A percentile compares a stretch with the other conserved stretches of the same genome.
phyloP scores from a whole-genome alignment of 1,284 basidiomycete species.

The Phylloporus sp. region DNA sequence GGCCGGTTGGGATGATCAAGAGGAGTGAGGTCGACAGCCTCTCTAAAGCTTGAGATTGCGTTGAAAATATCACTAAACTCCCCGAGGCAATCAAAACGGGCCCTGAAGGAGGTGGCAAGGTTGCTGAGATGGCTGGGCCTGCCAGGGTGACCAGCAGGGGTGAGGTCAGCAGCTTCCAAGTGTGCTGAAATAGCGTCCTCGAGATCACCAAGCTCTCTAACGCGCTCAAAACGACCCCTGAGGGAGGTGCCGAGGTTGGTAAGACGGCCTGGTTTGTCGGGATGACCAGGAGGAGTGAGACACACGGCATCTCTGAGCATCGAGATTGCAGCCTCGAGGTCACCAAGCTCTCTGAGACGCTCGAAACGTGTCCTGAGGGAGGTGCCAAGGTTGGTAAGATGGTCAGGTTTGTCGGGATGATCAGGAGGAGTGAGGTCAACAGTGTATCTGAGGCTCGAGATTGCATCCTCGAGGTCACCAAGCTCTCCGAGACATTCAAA shows the following conservation, averaged over 20 bases:
- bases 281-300: background rate
- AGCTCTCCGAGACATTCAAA: background rate
- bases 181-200: background rate
- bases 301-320: background rate
- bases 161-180: background rate
- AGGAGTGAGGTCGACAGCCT: background rate
- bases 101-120: background rate
- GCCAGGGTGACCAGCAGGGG: background rate
- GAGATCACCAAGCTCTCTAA: background rate
- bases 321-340: background rate
- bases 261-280: background rate
- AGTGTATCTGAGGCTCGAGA: background rate
- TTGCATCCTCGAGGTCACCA: background rate
- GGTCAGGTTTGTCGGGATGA: background rate
- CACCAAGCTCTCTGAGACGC: background rate
- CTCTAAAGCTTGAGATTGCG: background rate
- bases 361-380: background rate
- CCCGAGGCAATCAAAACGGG: background rate
- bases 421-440: background rate
- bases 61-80: background rate
- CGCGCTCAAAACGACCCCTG: background rate
- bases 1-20: background rate
- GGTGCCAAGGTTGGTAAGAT: background rate
- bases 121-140: background rate
- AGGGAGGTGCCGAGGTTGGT: background rate